Base-by-base conservation (phyloP, 768 basidiomycete genomes). In the Agaricus blazei region DNA sequence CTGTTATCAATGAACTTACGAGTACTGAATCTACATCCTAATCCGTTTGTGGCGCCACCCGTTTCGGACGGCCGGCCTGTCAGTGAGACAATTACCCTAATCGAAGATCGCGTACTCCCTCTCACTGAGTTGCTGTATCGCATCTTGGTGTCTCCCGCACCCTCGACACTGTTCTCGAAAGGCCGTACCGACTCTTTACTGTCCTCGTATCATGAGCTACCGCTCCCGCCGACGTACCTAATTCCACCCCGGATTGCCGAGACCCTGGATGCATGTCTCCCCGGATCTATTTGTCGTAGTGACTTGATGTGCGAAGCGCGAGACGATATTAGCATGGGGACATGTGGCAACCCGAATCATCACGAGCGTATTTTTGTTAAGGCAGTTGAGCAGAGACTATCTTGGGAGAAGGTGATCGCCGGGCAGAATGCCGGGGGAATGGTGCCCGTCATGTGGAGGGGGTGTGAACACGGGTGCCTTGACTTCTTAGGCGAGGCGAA, bases 371-470 rank as follows among this genome's bases (percentile, higher is more conserved):
- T 82, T 11, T 88, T 87, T 53, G 74, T 85, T 5, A 68, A 60
- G 24, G 83, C 78, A 45, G 78, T 76, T 3, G 86, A 87, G 62
- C 81, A 85, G 67, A 71, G 85, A 54, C 79, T 74, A 57, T 81
- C 83, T 3, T 90, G 88, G 88, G 84, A 84, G 62, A 69, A 63
- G 6, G 68, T 56, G 11, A 68, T 87, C 27, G 83, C 79, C 0
- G 79, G 81, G 5, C 71, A 75, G 24, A 65, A 70, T n/a, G 70
- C 85, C 0, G 80, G 82, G 19, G 81, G 75, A 7, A 59, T 63
- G 11, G 83, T 85, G 4, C 84, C 87, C 23, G 58, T 90, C 29
- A 67, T 73, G 50, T 90, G 88, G 87, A 70, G 85, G 28, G 88
- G 88, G 0, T 91, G 88, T 66, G 64, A 69, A n/a, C 60, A 56